Percentiles rank a stretch among this genome's conserved stretches.
These are phyloP conservation scores for Salvia miltiorrhiza DNA, from an alignment of 257 asterid species.

Conservation along the genomic window DNA sequence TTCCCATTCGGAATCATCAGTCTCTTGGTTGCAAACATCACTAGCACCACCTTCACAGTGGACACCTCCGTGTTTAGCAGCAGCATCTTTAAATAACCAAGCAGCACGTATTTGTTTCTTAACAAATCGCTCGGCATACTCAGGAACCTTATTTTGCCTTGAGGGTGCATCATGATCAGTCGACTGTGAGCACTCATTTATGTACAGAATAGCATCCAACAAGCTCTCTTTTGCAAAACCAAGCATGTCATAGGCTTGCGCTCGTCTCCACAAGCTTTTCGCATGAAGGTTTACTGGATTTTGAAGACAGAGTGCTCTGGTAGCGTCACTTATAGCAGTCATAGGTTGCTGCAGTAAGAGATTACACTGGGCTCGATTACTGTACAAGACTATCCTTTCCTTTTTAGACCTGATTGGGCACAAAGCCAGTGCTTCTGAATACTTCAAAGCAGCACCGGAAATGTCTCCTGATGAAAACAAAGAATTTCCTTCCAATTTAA, in stretches of 20 bases:
- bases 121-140: constrained; percentile 89
- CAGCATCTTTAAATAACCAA: constrained; percentile 93
- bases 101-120: constrained; percentile 97
- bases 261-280: constrained; percentile 98
- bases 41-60: constrained; percentile 70
- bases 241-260: constrained; percentile 97
- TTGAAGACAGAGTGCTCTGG: constrained; percentile 87
- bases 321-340: constrained; percentile 92
- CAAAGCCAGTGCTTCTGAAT: constrained; percentile 78
- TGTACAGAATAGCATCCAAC: constrained; percentile 85
- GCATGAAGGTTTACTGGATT: constrained; percentile 96
- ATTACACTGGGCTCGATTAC: constrained; percentile 95
- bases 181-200: constrained; percentile 92
- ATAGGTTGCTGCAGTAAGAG: constrained; percentile 84
- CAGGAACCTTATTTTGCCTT: constrained; percentile 92
- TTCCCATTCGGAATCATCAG: constrained; percentile 99
- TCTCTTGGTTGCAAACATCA: constrained; percentile 57
- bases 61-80: constrained; percentile 81
- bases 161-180: constrained; percentile 69
- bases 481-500: constrained; percentile 95
- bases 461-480: constrained; percentile 86
- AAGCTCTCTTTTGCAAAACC: constrained; percentile 93
- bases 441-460: constrained; percentile 85
- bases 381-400: constrained; percentile 82
- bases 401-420: constrained; percentile 95